phyloP scores from a whole-genome alignment of 2,329 filamentous ascomycete species.

The Acrocalymma vagum region DNA sequence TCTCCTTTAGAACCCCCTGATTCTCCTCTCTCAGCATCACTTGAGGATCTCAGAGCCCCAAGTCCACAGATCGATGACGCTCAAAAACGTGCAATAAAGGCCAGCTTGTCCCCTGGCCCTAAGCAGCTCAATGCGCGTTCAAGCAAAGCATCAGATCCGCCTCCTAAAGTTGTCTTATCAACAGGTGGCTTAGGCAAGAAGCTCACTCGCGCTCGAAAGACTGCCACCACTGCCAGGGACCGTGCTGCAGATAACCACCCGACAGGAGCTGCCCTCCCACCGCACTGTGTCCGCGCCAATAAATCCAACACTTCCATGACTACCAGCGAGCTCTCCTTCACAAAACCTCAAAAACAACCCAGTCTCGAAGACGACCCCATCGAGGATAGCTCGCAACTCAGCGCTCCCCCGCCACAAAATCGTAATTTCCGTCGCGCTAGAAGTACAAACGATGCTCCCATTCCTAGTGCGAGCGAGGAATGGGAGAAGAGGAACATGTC shows the following conservation, averaged over 20 bases:
- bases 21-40: slow-evolving; percentile 9
- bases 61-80: slow-evolving; percentile 7
- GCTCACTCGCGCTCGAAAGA: slow-evolving; percentile 13
- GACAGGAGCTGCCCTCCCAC: slow-evolving; percentile 14
- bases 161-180: slow-evolving; percentile 26
- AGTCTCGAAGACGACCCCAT: slow-evolving; percentile 30
- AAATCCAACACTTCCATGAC: slow-evolving; percentile 33
- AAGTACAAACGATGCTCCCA: slow-evolving; percentile 43
- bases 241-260: too few relatives aligned
- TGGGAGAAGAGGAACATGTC: slow-evolving; percentile 40
- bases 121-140: slow-evolving; percentile 6
- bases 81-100: slow-evolving; percentile 5
- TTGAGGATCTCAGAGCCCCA: background rate
- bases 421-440: slow-evolving; percentile 36
- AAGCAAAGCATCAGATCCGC: slow-evolving; percentile 18
- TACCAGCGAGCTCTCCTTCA: slow-evolving; percentile 38
- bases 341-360: slow-evolving; percentile 18
- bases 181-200: slow-evolving; percentile 39
- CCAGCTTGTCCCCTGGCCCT: background rate
- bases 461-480: slow-evolving; percentile 34
- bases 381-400: slow-evolving; percentile 20
- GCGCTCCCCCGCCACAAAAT: slow-evolving; percentile 15
- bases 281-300: slow-evolving; percentile 25
- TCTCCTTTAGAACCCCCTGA: slow-evolving; percentile 12
- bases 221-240: too few relatives aligned